These are phyloP conservation scores for Aspergillus quadrilineatus DNA, from an alignment of 2,329 filamentous ascomycete species.

Conservation along the genomic window DNA sequence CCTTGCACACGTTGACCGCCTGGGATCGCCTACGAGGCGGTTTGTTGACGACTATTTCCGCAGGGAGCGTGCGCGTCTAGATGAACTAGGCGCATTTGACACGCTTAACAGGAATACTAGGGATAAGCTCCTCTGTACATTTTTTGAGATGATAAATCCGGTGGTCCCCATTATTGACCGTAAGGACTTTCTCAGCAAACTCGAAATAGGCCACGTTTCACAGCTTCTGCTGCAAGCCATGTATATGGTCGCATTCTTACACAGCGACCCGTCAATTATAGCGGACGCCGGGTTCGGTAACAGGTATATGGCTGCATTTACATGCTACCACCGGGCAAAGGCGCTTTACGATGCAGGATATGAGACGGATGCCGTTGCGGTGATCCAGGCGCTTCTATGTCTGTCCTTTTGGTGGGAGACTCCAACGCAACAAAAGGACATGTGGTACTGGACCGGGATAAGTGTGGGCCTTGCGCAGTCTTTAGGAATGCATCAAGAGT, in stretches of 20 bases:
- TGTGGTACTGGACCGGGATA: slow-evolving; percentile 13
- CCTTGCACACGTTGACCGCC: slow-evolving; percentile 3
- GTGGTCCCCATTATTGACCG: slow-evolving; percentile 3
- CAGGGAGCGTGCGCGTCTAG: neutral
- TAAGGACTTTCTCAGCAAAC: slow-evolving; percentile 4
- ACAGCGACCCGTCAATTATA: neutral
- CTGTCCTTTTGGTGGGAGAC: slow-evolving; percentile 12
- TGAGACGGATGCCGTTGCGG: slow-evolving; percentile 11
- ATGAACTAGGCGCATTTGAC: slow-evolving; percentile 4
- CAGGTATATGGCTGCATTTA: slow-evolving; percentile 8
- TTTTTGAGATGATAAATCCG: slow-evolving; percentile 3
- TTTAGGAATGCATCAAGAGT: slow-evolving; percentile 9
- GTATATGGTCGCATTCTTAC: neutral
- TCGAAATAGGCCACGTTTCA: neutral
- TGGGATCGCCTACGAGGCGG: slow-evolving; percentile 4
- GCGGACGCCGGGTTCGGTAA: neutral
- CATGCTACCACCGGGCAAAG: slow-evolving; percentile 4
- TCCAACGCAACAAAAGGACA: slow-evolving; percentile 13
- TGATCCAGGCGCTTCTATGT: slow-evolving; percentile 4
- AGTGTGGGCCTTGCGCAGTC: slow-evolving; percentile 8
- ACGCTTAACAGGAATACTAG: neutral
- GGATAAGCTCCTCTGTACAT: neutral
- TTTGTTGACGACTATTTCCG: slow-evolving; percentile 6
- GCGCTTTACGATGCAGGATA: slow-evolving; percentile 9
- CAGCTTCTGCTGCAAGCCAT: slow-evolving; percentile 8